Base-by-base conservation (phyloP, 495 filamentous ascomycete species). In the Penicillium pancosmium region DNA sequence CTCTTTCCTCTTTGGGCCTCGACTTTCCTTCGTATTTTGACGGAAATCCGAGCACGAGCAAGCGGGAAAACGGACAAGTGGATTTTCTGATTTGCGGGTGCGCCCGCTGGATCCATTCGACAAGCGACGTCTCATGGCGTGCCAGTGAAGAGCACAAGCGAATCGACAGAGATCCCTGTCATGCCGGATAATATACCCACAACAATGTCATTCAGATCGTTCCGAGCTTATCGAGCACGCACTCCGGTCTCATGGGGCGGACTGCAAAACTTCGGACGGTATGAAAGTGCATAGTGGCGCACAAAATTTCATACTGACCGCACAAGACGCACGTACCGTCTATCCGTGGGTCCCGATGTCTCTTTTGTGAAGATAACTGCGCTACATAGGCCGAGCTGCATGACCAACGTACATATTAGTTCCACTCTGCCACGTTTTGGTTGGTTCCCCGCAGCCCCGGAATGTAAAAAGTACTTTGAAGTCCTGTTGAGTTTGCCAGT, bases 51-150 rank as follows among this genome's bases (percentile, higher is more conserved):
- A 38, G n/a, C 16, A 44, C 47, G 13, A 38, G 44, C 47, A 50
- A 23, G 23, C 23, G 23, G 23, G 23, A 3, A 23, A 23, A 23
- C 23, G 23, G 23, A 23, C 23, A 23, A 50, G 47, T 50, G 47
- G 47, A 33, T 50, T 50, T 5, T 16, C 23, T 50, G 47, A 50
- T 16, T 50, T 25, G 21, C 47, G 47, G 47, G 21, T 50, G 27
- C 47, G 47, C 47, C 47, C 47, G 47, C n/a, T 27, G 21, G 47
- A 50, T 19, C 47, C 47, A 50, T 33, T 19, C 16, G 16, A 44
- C 8, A 44, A 16, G n/a, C 16, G 16, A 44, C n/a, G 36, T 38
- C 12, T 38, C 36, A 44, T 44, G n/a, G 16, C 16, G 36, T 38
- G 23, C 3, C 23, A n/a, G 15, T 43, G 16, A 44, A 44, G 41